Percentiles rank a stretch among this genome's conserved stretches.
Conservation (phyloP, 176 grass and related monocot genomes). For the Eleusine indica region DNA sequence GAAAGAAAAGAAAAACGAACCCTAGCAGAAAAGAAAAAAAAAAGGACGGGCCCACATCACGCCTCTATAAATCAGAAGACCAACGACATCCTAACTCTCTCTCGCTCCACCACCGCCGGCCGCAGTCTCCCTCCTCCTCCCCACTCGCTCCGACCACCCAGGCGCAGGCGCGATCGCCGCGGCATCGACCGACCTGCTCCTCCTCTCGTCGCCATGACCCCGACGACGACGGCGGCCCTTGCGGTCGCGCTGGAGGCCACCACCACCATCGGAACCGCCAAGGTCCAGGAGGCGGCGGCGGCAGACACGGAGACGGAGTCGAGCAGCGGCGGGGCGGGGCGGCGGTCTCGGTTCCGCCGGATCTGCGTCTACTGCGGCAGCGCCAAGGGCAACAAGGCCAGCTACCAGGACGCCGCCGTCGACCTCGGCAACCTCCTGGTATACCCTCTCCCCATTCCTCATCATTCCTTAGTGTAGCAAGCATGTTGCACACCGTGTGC, state of each 20-base stretch:
- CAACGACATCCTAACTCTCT: background rate
- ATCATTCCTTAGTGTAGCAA: too few relatives aligned
- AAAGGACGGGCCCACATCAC: too few relatives aligned
- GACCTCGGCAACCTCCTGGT: slow-evolving; percentile 90
- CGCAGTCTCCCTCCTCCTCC: background rate
- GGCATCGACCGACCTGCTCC: slow-evolving; percentile 32
- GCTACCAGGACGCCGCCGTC: slow-evolving; percentile 86
- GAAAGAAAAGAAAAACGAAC: too few relatives aligned
- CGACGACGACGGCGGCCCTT: background rate
- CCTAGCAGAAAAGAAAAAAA: too few relatives aligned
- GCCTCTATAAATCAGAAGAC: too few relatives aligned
- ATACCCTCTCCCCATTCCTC: background rate
- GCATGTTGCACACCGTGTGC: background rate
- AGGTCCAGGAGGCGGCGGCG: background rate
- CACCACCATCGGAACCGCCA: background rate
- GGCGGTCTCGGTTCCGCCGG: slow-evolving; percentile 65
- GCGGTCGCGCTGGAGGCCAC: background rate
- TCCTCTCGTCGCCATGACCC: slow-evolving; percentile 17
- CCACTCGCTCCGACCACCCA: slow-evolving; percentile 59
- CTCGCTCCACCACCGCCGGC: background rate
- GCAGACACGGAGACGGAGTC: background rate
- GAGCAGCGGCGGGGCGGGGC: slow-evolving; percentile 16
- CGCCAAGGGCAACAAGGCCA: slow-evolving; percentile 72
- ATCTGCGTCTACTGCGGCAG: slow-evolving; percentile 99
- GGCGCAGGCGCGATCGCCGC: slow-evolving; percentile 60